These are phyloP conservation scores for Mycena sanguinolenta DNA, from an alignment of 768 basidiomycete species.

Conservation along the genomic window DNA sequence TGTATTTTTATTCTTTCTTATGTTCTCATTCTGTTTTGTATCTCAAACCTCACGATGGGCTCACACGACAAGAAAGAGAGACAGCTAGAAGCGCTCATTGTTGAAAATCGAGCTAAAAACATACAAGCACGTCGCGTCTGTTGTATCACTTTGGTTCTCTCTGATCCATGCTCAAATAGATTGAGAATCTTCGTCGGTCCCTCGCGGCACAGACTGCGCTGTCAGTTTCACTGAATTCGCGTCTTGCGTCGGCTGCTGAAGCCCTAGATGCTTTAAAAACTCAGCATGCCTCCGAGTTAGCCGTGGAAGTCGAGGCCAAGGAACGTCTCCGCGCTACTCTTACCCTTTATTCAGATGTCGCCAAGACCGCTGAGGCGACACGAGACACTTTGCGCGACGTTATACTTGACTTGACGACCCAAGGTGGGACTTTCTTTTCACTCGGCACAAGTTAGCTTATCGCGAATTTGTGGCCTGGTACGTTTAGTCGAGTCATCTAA, in stretches of 20 bases:
- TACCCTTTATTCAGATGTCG: conserved; percentile 48
- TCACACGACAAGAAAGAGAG: background rate
- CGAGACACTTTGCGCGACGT: conserved; percentile 68
- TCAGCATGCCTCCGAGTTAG: conserved; percentile 57
- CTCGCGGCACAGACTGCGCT: conserved; percentile 1
- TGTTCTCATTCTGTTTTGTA: background rate
- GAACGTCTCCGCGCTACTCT: conserved; percentile 51
- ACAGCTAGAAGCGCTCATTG: conserved; percentile 5
- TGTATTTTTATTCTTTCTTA: conserved; percentile 23
- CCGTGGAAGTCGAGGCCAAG: conserved; percentile 47
- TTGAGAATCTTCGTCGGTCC: background rate
- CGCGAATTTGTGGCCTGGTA: conserved; percentile 2
- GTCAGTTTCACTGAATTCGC: conserved; percentile 49
- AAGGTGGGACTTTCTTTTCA: conserved; percentile 57
- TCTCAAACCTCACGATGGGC: background rate
- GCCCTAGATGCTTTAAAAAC: conserved; percentile 59
- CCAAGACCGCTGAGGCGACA: conserved; percentile 57
- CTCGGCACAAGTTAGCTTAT: background rate
- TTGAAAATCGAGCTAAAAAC: conserved; percentile 4
- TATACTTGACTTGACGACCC: conserved; percentile 66
- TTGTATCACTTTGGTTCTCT: background rate
- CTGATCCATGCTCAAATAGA: background rate
- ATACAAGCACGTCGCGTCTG: conserved; percentile 7
- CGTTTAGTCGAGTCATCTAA: conserved; percentile 57
- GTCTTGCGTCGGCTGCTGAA: conserved; percentile 64